Percentiles rank a stretch among this genome's conserved stretches.
These are phyloP conservation scores for Salvia rosmarinus DNA, from an alignment of 257 asterid genomes.

Conservation along the genomic window DNA sequence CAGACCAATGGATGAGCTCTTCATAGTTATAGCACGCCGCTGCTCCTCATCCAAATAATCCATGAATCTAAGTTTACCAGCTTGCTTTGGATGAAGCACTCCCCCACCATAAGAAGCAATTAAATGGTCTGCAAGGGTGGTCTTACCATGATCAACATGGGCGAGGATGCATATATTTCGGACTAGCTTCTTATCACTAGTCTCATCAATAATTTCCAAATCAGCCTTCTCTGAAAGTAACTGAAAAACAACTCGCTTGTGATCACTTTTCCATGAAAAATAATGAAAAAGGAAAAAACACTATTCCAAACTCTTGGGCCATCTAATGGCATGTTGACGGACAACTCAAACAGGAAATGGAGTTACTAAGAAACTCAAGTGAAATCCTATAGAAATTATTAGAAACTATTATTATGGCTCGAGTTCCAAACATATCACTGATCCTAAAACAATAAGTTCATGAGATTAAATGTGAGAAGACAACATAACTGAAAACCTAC, in stretches of 20 bases:
- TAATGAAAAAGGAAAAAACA: neutral
- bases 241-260: slow-evolving; percentile 18
- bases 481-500: too few relatives aligned
- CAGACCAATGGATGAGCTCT: slow-evolving; percentile 86
- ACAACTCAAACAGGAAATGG: too few relatives aligned
- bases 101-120: slow-evolving; percentile 94
- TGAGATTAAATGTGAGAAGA: too few relatives aligned
- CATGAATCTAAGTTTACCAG: slow-evolving; percentile 93
- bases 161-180: slow-evolving; percentile 96
- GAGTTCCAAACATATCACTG: too few relatives aligned
- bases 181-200: slow-evolving; percentile 37
- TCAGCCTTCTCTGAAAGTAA: slow-evolving; percentile 12
- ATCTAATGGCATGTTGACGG: too few relatives aligned
- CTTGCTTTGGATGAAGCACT: slow-evolving; percentile 94
- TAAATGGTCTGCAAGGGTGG: slow-evolving; percentile 90
- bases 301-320: too few relatives aligned
- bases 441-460: too few relatives aligned
- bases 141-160: slow-evolving; percentile 97
- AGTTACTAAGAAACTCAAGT: too few relatives aligned
- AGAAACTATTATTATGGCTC: too few relatives aligned
- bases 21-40: slow-evolving; percentile 96
- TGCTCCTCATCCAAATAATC: slow-evolving; percentile 97
- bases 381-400: too few relatives aligned
- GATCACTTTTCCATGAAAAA: neutral
- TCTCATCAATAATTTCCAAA: slow-evolving; percentile 27